Evolutionary conservation across 1,284 basidiomycete species (phyloP), one percentile per base, ranked within the genome.

Genomic region (Gymnopus androsaceus): DNA sequence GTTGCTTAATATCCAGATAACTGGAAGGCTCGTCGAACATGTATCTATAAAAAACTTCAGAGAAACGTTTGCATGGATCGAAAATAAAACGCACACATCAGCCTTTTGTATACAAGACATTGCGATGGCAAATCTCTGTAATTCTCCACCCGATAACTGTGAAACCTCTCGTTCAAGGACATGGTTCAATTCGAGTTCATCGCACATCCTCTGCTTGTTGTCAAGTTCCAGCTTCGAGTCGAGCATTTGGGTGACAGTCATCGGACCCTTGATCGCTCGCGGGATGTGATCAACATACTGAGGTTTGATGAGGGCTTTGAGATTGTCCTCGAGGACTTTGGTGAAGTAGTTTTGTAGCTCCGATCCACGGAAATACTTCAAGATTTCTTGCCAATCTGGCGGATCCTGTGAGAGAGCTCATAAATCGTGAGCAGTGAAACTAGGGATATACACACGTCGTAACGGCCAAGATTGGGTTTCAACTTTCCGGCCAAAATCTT

Each of bases 241-340:
- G 56, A 98, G 84, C 94, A 98, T 96, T 68, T 93, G 80, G 9
- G 80, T 78, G 31, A 98, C 95, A 1, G 87, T 88, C 80, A 93
- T 83, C 54, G 78, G 81, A 55, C 91, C 93, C 76, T 98, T 98
- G 80, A 98, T 92, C 41, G 93, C 93, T 54, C 90, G 85, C 6
- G 95, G 95, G 67, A 98, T 98, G 71, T 98, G 95, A 71, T 98
- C 95, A 63, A 98, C 95, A 69, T 98, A 98, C 83, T 98, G 95
- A 1, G 95, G 95, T 74, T 98, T 98, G 73, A 98, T 98, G 60
- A 98, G 83, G 1, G 95, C 95, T 76, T 97, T 97, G 67, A 98
- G 79, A 68, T 98, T 95, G 72, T 98, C 95, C 74, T 98, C 95
- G 23, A 98, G 81, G n/a, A 98, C 92, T 74, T 97, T 97, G 51